phyloP scores from a whole-genome alignment of 1,139 yeast species.

The Candida anutae region DNA sequence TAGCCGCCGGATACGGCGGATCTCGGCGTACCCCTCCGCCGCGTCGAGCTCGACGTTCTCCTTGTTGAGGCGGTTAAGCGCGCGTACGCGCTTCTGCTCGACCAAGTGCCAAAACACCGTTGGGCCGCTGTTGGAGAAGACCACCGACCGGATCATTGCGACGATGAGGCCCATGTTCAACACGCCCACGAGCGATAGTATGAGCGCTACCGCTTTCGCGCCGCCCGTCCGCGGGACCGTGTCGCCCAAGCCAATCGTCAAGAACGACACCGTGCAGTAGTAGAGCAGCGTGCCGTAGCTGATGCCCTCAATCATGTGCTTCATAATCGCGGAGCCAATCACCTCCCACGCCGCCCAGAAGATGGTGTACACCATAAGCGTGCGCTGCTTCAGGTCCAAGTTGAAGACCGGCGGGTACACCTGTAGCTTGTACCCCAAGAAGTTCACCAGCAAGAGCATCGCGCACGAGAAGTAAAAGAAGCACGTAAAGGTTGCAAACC shows the following conservation, averaged over 20 bases:
- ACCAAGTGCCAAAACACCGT: constrained; percentile 57
- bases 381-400: constrained; percentile 57
- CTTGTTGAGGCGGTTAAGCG: constrained; percentile 10
- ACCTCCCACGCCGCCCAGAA: constrained; percentile 61
- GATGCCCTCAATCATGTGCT: constrained; percentile 19
- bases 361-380: constrained; percentile 63
- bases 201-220: constrained; percentile 48
- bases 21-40: constrained; percentile 44
- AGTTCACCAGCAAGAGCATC: constrained; percentile 45
- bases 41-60: constrained; percentile 16
- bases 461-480: constrained; percentile 53
- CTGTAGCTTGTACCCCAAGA: constrained; percentile 46
- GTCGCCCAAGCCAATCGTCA: constrained; percentile 80
- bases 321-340: constrained; percentile 53
- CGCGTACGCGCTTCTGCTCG: constrained; percentile 26
- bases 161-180: constrained; percentile 65
- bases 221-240: constrained; percentile 46
- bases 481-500: constrained; percentile 66
- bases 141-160: constrained; percentile 60
- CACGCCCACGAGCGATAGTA: constrained; percentile 64
- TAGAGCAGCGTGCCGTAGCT: constrained; percentile 60
- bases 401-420: constrained; percentile 68
- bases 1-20: constrained; percentile 38
- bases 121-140: constrained; percentile 51
- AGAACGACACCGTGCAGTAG: constrained; percentile 60